Percentiles rank a stretch among this genome's conserved stretches.
Evolutionary conservation across 2,329 filamentous ascomycete species (phyloP).

Genomic region (Aulographum hederae): DNA sequence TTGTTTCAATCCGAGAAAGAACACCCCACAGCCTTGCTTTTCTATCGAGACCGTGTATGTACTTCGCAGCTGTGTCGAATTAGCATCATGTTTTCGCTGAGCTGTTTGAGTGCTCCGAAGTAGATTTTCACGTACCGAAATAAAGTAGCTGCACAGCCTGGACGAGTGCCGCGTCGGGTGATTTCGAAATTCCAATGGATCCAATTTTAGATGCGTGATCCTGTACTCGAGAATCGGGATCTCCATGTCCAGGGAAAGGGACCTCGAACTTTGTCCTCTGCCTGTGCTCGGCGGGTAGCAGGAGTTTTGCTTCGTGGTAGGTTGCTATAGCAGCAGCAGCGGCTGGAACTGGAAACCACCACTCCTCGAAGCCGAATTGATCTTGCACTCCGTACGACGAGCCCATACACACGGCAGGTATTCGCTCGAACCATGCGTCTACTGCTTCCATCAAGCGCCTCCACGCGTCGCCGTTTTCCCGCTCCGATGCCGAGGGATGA

Average conservation of each 20-base stretch:
- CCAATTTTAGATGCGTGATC: background rate
- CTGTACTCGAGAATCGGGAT: background rate
- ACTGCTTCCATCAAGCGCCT: no score
- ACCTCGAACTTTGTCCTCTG: no score
- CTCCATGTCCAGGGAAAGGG: background rate
- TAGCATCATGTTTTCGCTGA: no score
- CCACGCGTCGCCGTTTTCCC: no score
- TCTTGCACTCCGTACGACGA: background rate
- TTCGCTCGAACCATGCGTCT: background rate
- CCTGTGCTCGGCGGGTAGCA: background rate
- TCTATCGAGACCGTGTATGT: slow-evolving; percentile 14
- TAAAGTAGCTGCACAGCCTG: slow-evolving; percentile 1
- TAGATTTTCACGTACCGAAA: background rate
- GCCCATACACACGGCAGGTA: background rate
- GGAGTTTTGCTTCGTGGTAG: background rate
- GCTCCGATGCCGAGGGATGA: background rate
- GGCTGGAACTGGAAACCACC: background rate
- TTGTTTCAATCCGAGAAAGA: slow-evolving; percentile 13
- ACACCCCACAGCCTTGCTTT: slow-evolving; percentile 17
- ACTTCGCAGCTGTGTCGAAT: slow-evolving; percentile 13
- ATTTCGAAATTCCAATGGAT: background rate
- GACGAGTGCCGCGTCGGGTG: background rate
- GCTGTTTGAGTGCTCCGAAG: no score
- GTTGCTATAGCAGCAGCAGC: background rate
- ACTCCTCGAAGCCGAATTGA: background rate